These are phyloP conservation scores for Intubia oerlemansii DNA, from an alignment of 2,329 filamentous ascomycete genomes.

Conservation along the genomic window DNA sequence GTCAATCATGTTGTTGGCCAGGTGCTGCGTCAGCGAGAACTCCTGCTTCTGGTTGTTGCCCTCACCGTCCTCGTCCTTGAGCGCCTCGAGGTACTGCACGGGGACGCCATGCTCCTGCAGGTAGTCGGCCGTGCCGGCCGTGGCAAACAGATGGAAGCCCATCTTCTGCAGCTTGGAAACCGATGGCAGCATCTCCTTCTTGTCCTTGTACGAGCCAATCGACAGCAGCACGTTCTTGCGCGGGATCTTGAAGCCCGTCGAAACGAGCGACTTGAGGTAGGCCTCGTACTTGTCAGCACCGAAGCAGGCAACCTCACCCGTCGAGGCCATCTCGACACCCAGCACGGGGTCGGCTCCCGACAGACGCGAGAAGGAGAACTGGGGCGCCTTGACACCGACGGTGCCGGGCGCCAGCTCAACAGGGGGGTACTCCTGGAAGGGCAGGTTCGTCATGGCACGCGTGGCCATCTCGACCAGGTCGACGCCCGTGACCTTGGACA, in stretches of 20 bases:
- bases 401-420: conserved; percentile 57
- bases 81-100: conserved; percentile 82
- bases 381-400: conserved; percentile 92
- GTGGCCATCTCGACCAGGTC: conserved; percentile 98
- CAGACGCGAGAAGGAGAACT: conserved; percentile 96
- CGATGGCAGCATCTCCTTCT: conserved; percentile 88
- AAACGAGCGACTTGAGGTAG: conserved; percentile 87
- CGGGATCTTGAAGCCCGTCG: conserved; percentile 88
- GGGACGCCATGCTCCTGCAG: conserved; percentile 79
- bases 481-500: conserved; percentile 95
- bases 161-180: conserved; percentile 75
- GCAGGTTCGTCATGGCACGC: conserved; percentile 78
- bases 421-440: conserved; percentile 63
- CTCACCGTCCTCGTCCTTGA: conserved; percentile 42
- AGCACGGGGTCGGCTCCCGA: conserved; percentile 91
- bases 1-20: conserved; percentile 95
- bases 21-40: conserved; percentile 88
- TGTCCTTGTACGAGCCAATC: conserved; percentile 94
- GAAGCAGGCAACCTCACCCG: conserved; percentile 93
- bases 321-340: conserved; percentile 98
- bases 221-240: conserved; percentile 91
- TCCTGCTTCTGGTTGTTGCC: conserved; percentile 60
- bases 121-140: conserved; percentile 90
- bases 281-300: conserved; percentile 92
- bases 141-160: conserved; percentile 91